Evolutionary conservation across 305 asterid species (phyloP), one percentile per base, ranked within the genome.

Genomic region (Solanum chacoense): DNA sequence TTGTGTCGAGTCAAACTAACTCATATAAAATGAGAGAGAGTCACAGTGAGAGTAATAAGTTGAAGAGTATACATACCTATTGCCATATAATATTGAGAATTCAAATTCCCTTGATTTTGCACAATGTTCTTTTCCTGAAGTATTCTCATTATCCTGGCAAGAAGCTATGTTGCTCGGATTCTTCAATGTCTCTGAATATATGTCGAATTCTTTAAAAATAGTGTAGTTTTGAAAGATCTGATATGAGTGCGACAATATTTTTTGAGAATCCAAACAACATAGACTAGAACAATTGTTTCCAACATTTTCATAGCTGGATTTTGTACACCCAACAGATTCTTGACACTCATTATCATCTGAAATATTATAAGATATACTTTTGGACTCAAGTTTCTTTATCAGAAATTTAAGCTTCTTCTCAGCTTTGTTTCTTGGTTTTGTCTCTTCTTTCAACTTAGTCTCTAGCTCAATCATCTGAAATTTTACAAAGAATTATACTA

Each of bases 381-480:
- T 85, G 90, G 95, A 91, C 59, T 94, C 90, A 55, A 96, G 96
- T 92, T 94, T 96, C 89, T 94, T 93, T 92, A 91, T 80, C 18
- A 95, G 91, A 85, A 88, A 88, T 85, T 90, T 95, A 83, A 96
- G 95, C 91, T 87, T 94, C 89, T 90, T 96, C 88, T 96, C 97
- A 37, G 97, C 99, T 88, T 91, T 94, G 88, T 93, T 92, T 87
- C 97, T 93, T 90, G 98, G 93, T 92, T 90, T 94, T 8, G 86
- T 93, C 92, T 96, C 96, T 59, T 59, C 91, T 87, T 89, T 93
- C 80, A 96, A 67, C 92, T 84, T 88, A 14, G 78, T 89, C 89
- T 96, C 98, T 87, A 96, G 93, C 55, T 93, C 96, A 88, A 91
- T 91, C 89, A 94, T 63, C 98, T 96, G 93, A 78, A 40, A 40